Percentiles rank a stretch among this genome's conserved stretches.
phyloP scores from a whole-genome alignment of 495 filamentous ascomycete species.

The Aspergillus carlsbadensis region DNA sequence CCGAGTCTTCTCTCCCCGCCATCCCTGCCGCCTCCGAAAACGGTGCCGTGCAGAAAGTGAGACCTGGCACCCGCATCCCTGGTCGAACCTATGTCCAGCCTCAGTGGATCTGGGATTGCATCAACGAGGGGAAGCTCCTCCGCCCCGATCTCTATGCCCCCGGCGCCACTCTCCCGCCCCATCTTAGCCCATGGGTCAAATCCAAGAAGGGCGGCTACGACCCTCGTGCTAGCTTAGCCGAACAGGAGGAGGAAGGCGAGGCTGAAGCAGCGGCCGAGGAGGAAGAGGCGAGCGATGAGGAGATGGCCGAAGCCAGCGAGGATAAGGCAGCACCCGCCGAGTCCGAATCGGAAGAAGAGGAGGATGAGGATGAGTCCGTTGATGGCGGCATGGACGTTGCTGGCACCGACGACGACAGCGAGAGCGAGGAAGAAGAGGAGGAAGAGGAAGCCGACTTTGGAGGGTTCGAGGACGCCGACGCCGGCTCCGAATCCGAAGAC shows the following conservation, averaged over 20 bases:
- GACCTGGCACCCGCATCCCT: conserved; percentile 68
- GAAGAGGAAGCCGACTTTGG: conserved; percentile 37
- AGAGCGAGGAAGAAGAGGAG: conserved; percentile 39
- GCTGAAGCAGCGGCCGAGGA: conserved; percentile 57
- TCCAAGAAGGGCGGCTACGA: conserved; percentile 81
- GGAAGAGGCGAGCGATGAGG: conserved; percentile 50
- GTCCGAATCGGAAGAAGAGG: conserved; percentile 50
- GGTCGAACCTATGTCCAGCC: conserved; percentile 92
- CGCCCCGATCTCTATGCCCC: conserved; percentile 86
- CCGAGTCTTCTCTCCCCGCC: conserved; percentile 57
- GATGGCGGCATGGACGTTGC: conserved; percentile 63
- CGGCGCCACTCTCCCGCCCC: conserved; percentile 84
- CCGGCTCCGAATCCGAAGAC: conserved; percentile 47
- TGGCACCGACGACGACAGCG: conserved; percentile 46
- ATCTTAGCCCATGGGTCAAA: conserved; percentile 96
- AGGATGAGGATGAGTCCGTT: conserved; percentile 48
- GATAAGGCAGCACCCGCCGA: conserved; percentile 18
- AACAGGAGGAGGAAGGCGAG: conserved; percentile 78
- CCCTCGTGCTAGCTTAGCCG: conserved; percentile 73
- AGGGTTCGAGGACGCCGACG: conserved; percentile 43
- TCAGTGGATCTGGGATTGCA: conserved; percentile 96
- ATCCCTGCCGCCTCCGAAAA: conserved; percentile 56
- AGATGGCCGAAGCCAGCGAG: conserved; percentile 35
- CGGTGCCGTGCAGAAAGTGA: conserved; percentile 43
- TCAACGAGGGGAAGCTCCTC: conserved; percentile 86